A percentile compares a stretch with the other conserved stretches of the same genome.
These are phyloP conservation scores for Aphanocladium album DNA, from an alignment of 2,329 filamentous ascomycete species.

Conservation along the genomic window DNA sequence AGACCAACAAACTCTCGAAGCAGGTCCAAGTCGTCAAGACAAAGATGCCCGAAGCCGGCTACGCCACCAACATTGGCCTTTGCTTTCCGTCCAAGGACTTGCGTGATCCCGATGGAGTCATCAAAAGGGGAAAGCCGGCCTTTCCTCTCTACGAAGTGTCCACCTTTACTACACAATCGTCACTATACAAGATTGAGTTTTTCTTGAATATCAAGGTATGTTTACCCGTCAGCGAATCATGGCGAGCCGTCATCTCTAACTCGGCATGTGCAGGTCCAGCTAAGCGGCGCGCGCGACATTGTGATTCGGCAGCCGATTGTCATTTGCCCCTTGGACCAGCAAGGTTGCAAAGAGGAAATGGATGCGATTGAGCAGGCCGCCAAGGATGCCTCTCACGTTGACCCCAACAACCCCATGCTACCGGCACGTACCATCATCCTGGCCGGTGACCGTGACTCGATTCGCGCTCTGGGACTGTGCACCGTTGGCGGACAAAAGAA, in stretches of 20 bases:
- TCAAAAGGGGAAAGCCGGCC: constrained; percentile 76
- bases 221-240: neutral
- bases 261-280: constrained; percentile 60
- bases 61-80: constrained; percentile 85
- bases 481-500: constrained; percentile 61
- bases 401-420: constrained; percentile 86
- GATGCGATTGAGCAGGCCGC: constrained; percentile 95
- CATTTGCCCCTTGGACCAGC: constrained; percentile 91
- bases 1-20: constrained; percentile 80
- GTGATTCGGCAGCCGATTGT: constrained; percentile 86
- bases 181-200: constrained; percentile 97
- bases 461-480: constrained; percentile 58
- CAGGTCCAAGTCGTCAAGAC: constrained; percentile 76
- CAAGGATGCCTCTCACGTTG: constrained; percentile 83
- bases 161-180: constrained; percentile 90
- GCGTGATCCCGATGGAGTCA: constrained; percentile 78
- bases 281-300: constrained; percentile 85
- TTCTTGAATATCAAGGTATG: constrained; percentile 87
- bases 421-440: constrained; percentile 78
- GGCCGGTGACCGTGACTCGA: constrained; percentile 64
- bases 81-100: constrained; percentile 88
- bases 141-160: constrained; percentile 86
- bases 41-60: constrained; percentile 85
- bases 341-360: constrained; percentile 97
- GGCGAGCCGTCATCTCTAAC: constrained; percentile 13